Percentiles rank a stretch among this genome's conserved stretches.
phyloP scores from a whole-genome alignment of 192 early-diverging fungal genomes.

The Coemansia sp. region DNA sequence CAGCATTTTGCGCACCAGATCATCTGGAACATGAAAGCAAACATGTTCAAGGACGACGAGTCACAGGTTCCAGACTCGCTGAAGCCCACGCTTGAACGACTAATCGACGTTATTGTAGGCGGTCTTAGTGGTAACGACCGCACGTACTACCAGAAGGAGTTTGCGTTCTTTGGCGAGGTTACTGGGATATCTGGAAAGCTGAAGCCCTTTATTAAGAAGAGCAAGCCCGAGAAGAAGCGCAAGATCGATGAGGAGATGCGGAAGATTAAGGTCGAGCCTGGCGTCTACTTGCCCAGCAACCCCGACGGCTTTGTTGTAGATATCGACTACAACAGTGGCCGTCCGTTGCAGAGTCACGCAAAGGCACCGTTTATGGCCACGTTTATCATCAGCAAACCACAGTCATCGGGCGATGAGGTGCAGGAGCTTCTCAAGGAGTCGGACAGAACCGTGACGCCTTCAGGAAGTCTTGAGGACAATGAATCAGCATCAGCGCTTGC shows the following conservation, averaged over 20 bases:
- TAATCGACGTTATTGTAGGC: slow-evolving; percentile 77
- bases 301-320: slow-evolving; percentile 93
- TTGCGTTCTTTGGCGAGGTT: slow-evolving; percentile 91
- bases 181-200: slow-evolving; percentile 98
- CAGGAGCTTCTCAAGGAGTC: slow-evolving; percentile 52
- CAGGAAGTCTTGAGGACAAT: background rate
- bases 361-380: slow-evolving; percentile 99
- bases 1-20: slow-evolving; percentile 99
- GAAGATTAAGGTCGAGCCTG: slow-evolving; percentile 91
- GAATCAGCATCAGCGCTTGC: background rate
- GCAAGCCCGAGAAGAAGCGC: slow-evolving; percentile 95
- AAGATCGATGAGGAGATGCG: slow-evolving; percentile 98
- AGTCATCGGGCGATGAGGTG: slow-evolving; percentile 59
- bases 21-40: slow-evolving; percentile 99
- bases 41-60: slow-evolving; percentile 81
- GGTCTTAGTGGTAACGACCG: slow-evolving; percentile 85
- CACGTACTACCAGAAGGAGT: slow-evolving; percentile 94
- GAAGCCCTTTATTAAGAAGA: slow-evolving; percentile 87
- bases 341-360: slow-evolving; percentile 95
- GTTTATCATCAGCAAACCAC: slow-evolving; percentile 77
- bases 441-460: slow-evolving; percentile 45
- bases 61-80: slow-evolving; percentile 69
- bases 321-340: slow-evolving; percentile 91
- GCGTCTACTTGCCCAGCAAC: slow-evolving; percentile 97
- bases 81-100: slow-evolving; percentile 85